Base-by-base conservation (phyloP, 768 basidiomycete species). In the Lactifluus volemus region DNA sequence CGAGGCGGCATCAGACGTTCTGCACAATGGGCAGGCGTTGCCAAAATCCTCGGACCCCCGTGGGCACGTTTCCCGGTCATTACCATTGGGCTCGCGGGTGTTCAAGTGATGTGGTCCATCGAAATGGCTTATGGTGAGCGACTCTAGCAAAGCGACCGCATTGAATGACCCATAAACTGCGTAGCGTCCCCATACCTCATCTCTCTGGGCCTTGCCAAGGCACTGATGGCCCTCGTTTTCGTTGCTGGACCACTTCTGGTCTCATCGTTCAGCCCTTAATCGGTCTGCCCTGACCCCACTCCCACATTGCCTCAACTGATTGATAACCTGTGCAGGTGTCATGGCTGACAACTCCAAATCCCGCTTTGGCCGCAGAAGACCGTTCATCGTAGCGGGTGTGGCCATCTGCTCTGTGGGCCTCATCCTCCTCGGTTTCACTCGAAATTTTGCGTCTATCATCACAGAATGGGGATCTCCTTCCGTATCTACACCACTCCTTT, bases 171-270 rank as follows among this genome's bases (percentile, higher is more conserved):
- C 19, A 30, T 9, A 58, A 30, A n/a, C 11, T 53, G 1, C 25
- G 19, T 53, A 84, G 85, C 82, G n/a, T 84, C 93, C 0, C 95
- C 94, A 0, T 98, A 96, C 72, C 80, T 98, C 2, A 78, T 94
- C 55, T 91, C 92, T 0, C 83, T 97, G 0, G 95, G 95, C 14
- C 75, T 97, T 12, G 84, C 87, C 2, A 96, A 92, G 73, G 86
- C 89, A 2, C 78, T 80, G 62, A 92, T 97, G 84, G 87, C 93
- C 0, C 78, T 92, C 21, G 95, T 97, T 11, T 94, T 98, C 70
- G 79, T 96, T 49, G 95, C 95, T 2, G 95, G 94, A 0, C 95
- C 92, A 1, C 75, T 95, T 92, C 89, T 0, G 95, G 94, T 2
- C 80, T 98, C 21, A 77, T 98, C 49, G 88, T 96, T 65, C 95